Evolutionary conservation across 306 rosid genomes (phyloP), one percentile per base, ranked within the genome.

Genomic region (Quercus gilva): DNA sequence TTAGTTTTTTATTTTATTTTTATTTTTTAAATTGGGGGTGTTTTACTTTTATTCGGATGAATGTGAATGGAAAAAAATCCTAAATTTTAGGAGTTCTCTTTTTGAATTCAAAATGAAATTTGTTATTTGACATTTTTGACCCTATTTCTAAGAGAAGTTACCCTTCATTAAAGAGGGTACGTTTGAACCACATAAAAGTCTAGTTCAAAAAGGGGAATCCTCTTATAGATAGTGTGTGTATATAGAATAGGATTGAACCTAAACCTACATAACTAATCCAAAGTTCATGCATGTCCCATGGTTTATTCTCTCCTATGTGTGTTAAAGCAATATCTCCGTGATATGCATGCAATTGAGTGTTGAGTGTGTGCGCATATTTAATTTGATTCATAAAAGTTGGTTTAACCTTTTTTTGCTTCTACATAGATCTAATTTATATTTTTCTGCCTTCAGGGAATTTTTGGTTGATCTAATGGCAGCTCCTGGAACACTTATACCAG

Each of bases 401-500:
- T 57, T 59, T 72, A 71, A 64, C 25, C 37, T 81, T 3, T 74
- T 75, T 71, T 52, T 23, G 21, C 71, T 81, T 76, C 20, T 58
- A 20, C 9, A 45, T 78, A 71, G 69, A 73, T 73, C 81, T 90
- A 60, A 87, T 79, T 71, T 78, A 14, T 63, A 65, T 63, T 78
- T 84, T 82, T 83, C 68, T 88, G 71, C 70, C 82, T 86, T 83
- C 93, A 96, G 99, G 93, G 99, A 96, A 88, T 96, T 89, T 90
- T 87, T 96, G 90, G 97, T 96, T 88, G 99, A 96, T 89, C 94
- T 96, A 80, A 96, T 96, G 99, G 97, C 92, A 80, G 98, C 92
- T 75, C 99, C 99, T 71, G 99, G 99, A 83, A 90, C 94, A 18
- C 94, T 96, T 73, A 83, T 96, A 79, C 99, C 99, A 45, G 90